Conservation (phyloP, 1,284 basidiomycete species). For the Mycosarcoma maydis region DNA sequence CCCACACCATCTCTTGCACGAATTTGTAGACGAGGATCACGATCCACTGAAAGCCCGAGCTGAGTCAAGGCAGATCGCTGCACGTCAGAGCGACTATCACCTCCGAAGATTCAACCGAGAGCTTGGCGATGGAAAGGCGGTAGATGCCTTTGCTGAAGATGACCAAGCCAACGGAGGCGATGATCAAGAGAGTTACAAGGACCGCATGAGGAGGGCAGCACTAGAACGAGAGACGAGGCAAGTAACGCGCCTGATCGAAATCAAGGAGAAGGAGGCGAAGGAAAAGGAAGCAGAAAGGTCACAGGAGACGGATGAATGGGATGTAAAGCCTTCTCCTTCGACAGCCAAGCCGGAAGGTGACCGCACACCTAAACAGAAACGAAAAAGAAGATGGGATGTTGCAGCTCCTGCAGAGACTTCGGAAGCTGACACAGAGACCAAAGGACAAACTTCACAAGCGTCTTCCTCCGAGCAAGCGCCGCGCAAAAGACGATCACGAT, state of each 20-base stretch:
- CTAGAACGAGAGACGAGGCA: conserved; percentile 92
- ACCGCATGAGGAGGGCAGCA: conserved; percentile 90
- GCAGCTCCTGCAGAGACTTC: conserved; percentile 71
- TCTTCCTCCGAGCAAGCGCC: conserved; percentile 69
- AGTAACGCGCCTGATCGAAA: conserved; percentile 84
- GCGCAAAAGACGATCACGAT: conserved; percentile 90
- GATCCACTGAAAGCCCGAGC: conserved; percentile 95
- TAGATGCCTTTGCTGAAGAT: conserved; percentile 68
- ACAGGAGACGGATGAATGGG: conserved; percentile 65
- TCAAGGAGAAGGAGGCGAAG: conserved; percentile 79
- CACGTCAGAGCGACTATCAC: conserved; percentile 95
- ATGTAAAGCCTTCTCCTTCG: conserved; percentile 20
- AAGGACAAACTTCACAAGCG: conserved; percentile 3
- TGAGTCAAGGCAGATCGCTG: conserved; percentile 89
- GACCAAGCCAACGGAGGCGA: conserved; percentile 73
- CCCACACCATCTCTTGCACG: conserved; percentile 91
- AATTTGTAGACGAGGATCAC: conserved; percentile 88
- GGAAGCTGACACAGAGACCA: conserved; percentile 68
- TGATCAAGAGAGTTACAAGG: conserved; percentile 85
- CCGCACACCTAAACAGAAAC: conserved; percentile 73
- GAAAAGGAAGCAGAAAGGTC: conserved; percentile 68
- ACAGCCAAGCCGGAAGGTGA: conserved; percentile 60
- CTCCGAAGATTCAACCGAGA: conserved; percentile 78
- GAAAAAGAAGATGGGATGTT: conserved; percentile 89
- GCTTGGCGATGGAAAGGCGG: conserved; percentile 43